Evolutionary conservation across 257 asterid genomes (phyloP).

Genomic region (Solanum rostratum): DNA sequence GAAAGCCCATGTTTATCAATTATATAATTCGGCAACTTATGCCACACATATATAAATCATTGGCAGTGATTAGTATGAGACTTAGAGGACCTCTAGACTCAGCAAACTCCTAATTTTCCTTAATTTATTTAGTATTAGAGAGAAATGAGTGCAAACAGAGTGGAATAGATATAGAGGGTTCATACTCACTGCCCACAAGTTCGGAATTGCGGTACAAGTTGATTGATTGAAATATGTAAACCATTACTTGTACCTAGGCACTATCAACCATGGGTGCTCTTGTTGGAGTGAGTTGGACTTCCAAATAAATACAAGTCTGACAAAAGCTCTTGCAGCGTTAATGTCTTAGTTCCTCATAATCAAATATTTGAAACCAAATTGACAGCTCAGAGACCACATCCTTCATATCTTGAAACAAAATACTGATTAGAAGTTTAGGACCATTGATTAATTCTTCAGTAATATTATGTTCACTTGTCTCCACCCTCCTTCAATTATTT

Average conservation of each 20-base stretch:
- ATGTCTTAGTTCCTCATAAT: not conserved
- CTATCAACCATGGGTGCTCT: not conserved
- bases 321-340: not conserved
- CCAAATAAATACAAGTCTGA: not conserved
- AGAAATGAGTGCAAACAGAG: not conserved
- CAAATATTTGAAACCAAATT: not conserved
- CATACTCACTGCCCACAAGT: not conserved
- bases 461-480: not conserved
- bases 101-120: not conserved
- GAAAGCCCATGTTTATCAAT: not conserved
- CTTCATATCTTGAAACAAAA: not conserved
- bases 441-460: not conserved
- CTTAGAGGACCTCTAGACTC: not conserved
- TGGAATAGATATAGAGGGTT: not conserved
- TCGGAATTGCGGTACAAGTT: not conserved
- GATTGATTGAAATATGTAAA: not conserved
- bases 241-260: not conserved
- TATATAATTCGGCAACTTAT: not conserved
- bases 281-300: not conserved
- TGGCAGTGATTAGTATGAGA: not conserved
- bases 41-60: not conserved
- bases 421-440: not conserved
- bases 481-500: not conserved
- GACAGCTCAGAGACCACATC: not conserved
- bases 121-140: not conserved